A percentile compares a stretch with the other conserved stretches of the same genome.
These are phyloP conservation scores for Juncus effusus DNA, from an alignment of 176 grass and related monocot genomes.

Conservation along the genomic window DNA sequence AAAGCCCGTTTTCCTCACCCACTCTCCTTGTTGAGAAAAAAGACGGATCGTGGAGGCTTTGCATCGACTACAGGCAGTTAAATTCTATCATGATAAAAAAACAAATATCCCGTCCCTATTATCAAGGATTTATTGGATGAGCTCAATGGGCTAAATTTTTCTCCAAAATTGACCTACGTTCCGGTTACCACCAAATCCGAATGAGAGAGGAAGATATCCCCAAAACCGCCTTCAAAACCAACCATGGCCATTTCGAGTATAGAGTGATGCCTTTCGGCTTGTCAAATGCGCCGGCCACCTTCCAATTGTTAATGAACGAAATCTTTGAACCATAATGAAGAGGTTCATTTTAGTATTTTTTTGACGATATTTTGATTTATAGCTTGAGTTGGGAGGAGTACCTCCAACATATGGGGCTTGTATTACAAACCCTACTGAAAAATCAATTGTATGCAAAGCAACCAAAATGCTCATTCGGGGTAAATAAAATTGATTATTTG, in stretches of 20 bases:
- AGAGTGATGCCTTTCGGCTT: background rate
- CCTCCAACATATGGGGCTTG: background rate
- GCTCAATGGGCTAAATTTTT: background rate
- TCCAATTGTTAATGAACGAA: background rate
- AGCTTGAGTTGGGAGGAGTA: background rate
- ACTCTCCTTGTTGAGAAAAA: conserved; percentile 8
- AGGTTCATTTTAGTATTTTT: background rate
- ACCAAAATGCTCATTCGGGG: background rate
- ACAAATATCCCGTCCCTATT: background rate
- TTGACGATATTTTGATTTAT: conserved; percentile 5
- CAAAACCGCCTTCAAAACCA: background rate
- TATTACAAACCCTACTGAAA: background rate
- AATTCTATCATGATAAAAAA: background rate
- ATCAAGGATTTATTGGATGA: background rate
- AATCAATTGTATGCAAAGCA: background rate
- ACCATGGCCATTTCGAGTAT: background rate
- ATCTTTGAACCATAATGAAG: background rate
- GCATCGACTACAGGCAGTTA: background rate
- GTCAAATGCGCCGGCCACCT: background rate
- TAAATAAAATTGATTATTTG: background rate
- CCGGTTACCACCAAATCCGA: background rate
- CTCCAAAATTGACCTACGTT: background rate
- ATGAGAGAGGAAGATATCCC: background rate
- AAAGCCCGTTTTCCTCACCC: background rate
- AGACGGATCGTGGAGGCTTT: background rate